Base-by-base conservation (phyloP, 164 flowering plant species). In the Kalanchoe fedtschenkoi region DNA sequence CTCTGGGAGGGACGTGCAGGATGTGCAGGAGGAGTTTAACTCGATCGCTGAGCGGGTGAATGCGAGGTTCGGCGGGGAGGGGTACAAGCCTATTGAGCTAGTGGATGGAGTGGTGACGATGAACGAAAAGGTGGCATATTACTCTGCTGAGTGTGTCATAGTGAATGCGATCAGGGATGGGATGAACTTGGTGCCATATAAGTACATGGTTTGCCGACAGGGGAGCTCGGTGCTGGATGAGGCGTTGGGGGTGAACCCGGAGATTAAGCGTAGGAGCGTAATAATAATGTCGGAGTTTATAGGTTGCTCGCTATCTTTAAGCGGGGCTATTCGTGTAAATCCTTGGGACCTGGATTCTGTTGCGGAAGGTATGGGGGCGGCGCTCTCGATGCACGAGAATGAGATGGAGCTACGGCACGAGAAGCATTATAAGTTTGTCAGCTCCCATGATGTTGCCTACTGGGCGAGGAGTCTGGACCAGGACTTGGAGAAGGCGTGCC, bases 271-370 rank as follows among this genome's bases (percentile, higher is more conserved):
- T 15, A 13, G n/a, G 14, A 42, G 46, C 16, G 17, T 42, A 19
- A 17, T 42, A 10, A 19, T 42, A 1, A 10, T 42, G 4, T 42
- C 46, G 1, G 70, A 67, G 69, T 88, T 88, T 55, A 72, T 88
- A 35, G 95, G 95, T 21, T 83, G 95, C 69, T 88, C 95, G 11
- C 70, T 65, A 11, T 66, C 69, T 61, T 54, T 66, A 38, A 66
- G 69, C 54, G 69, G 69, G 5, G 69, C 69, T 15, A 66, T 66
- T 19, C 34, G 69, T 34, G 62, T 66, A 22, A 66, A 66, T 58
- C 69, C 69, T 14, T 66, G 69, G 65, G 60, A 66, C 41, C 47
- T 60, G 47, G 69, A 62, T 37, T 65, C 65, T 4, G 69, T 66
- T 35, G 60, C 69, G 35, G 65, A 66, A 34, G 69, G 42, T 46